Evolutionary conservation across 2,329 filamentous ascomycete genomes (phyloP), one percentile per base, ranked within the genome.

Genomic region (Mariannaea sp.): DNA sequence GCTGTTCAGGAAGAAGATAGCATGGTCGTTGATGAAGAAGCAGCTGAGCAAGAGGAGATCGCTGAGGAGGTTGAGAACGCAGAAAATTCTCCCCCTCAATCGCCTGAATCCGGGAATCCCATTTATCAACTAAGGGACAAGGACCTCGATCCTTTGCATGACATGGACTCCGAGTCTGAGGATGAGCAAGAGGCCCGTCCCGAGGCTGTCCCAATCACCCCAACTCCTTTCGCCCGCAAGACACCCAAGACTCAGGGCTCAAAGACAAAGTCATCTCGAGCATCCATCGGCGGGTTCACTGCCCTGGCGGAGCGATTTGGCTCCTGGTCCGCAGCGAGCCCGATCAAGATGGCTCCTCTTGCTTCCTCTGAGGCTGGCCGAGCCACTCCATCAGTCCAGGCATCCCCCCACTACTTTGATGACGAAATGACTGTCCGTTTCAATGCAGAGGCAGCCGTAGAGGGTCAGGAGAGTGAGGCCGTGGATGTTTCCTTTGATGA

Each of bases 291-390:
- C 58, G 84, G 84, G 2, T 87, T 89, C 57, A 88, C 85, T 1
- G 83, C 85, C 19, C 73, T 90, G 30, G 83, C 83, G 4, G 75
- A 80, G 30, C 80, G 86, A 62, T 72, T 90, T 4, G 79, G 75
- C 53, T 77, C 79, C 19, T 90, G 88, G 87, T 79, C 80, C 58
- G 77, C 86, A 1, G 76, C 76, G 19, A 88, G 82, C 58, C 83
- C 62, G 57, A 62, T 66, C 44, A 71, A 71, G 56, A 63, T 63
- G 55, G 56, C 55, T 8, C 44, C 56, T 16, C 33, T 65, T 3
- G 29, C 61, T 13, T 61, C 65, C 5, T 17, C 63, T 4, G 70
- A 64, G 7, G 72, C 76, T 3, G 47, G 53, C 26, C 40, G 24
- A 14, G 36, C 39, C 13, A 50, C 55, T 14, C 20, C 52, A 13